Evolutionary conservation across 2,329 filamentous ascomycete genomes (phyloP), one percentile per base, ranked within the genome.

Genomic region (Paecilomyces sp.): DNA sequence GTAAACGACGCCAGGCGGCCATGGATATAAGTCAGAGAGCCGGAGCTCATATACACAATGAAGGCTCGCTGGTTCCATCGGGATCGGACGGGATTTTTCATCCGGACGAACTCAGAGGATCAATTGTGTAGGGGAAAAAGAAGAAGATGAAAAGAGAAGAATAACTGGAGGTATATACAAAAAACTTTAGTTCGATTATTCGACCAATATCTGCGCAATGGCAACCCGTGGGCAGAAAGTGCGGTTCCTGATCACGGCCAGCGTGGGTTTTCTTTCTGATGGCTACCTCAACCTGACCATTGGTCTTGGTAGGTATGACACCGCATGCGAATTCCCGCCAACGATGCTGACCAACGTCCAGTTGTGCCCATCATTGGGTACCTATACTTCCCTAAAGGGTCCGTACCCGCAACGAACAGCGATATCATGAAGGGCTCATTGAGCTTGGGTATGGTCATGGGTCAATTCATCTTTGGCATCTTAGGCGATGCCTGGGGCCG

Each of bases 251-350:
- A 30, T 62, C 15, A 64, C 66, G 4, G 63, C 67, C 2, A 67
- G 67, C 15, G 64, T 65, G 58, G 67, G 67, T 52, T 65, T 69
- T 56, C 68, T 68, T 56, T 62, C 65, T 28, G 67, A 69, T 65
- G 67, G 67, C 13, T 69, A 67, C 62, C 61, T 69, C 6, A 69
- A 69, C 52, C 54, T 68, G 28, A 65, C 66, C 28, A 68, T 69
- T 53, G 67, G 67, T 52, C 67, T 69, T 28, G 65, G 67, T 68
- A 54, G 33, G 13, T 15, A 15, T 36, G 33, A 11, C 33, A 11
- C 33, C 11, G n/a, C 60, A 34, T 54, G 15, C 12, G 47, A 56
- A 11, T 28, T 28, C 2, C 25, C 25, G 25, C 25, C 50, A 15
- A 24, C 11, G 6, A 59, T 53, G 13, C 22, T 50, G 41, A 57